Base-by-base conservation (phyloP, 768 basidiomycete species). In the Phlebiopsis gigantea region DNA sequence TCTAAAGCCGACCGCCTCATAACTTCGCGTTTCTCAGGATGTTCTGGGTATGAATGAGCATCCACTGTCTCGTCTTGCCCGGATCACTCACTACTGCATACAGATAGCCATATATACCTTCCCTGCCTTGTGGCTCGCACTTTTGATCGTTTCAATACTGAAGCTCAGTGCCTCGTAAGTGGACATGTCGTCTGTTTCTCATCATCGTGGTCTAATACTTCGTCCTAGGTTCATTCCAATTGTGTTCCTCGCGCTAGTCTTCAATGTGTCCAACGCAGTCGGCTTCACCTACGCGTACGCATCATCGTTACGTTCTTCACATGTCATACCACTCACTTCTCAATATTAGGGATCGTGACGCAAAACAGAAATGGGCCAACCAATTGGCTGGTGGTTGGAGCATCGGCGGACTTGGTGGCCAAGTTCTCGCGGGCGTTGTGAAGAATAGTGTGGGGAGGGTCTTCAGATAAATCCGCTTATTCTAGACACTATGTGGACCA, bases 271-370 rank as follows among this genome's bases (percentile, higher is more conserved):
- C 8, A 98, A 98, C 62, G 90, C 87, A n/a, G 77, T 98, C 52
- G 96, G 96, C 10, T 98, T 98, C 75, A 97, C 94, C 48, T 98
- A 93, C 66, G 91, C 89, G 91, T 91, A 70, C 66, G 86, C 17
- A 2, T 77, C 49, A 52, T 25, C 10, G 30, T 21, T 41, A 31
- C 42, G 25, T 5, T 24, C 4, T 21, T 25, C 44, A 49, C 55
- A 46, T 51, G 31, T 44, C 46, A 47, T 48, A 52, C 21, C 5
- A 25, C 29, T 55, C 5, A 48, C 48, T 26, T n/a, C 17, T 24
- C 47, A 26, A 24, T 34, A 21, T 9, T 64, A 89, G 88, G 46
- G 93, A 96, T 68, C 85, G 94, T 49, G 96, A 98, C 65, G 91
- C 96, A 25, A 97, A 97, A 70, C 82, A 87, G 63, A 83, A 84